Evolutionary conservation across 495 filamentous ascomycete species (phyloP), one percentile per base, ranked within the genome.

Genomic region (Terfezia boudieri): DNA sequence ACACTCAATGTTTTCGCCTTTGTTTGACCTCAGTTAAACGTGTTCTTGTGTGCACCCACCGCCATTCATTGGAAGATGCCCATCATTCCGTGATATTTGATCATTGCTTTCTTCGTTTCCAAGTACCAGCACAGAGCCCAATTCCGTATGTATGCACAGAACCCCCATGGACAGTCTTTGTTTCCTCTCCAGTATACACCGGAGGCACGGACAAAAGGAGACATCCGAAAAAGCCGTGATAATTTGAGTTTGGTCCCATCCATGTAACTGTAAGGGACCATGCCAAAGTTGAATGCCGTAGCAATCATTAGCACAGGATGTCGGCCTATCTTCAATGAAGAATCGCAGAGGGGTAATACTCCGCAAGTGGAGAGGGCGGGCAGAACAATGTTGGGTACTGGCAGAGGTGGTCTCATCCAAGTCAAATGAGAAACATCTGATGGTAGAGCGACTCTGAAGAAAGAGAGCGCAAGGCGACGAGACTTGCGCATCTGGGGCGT

Each of bases 91-190:
- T 50, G 43, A 55, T 55, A 59, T 49, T 20, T 38, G 36, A 59
- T 37, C 26, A 17, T 26, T 55, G 41, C n/a, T 51, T 35, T 50
- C 59, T 23, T 32, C 26, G 26, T 32, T 2, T 32, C 26, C 26
- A 32, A 32, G 4, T 32, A 32, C 26, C 26, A 48, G 17, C 37
- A 12, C 52, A 53, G 37, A 52, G 35, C 22, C 49, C 56, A 37
- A 22, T 53, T 64, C 62, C 56, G 62, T 64, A 37, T 64, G 62
- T 64, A 55, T 53, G 59, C 43, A 61, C 62, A 64, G 63, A 64
- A 64, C 58, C 57, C 56, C 53, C 61, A 51, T 56, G 59, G 52
- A 55, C 35, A 14, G 60, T 54, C 51, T 64, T 64, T 64, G 60
- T 57, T 65, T 64, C 46, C 58, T 57, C 61, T 57, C 54, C 57